A percentile compares a stretch with the other conserved stretches of the same genome.
phyloP scores from a whole-genome alignment of 495 filamentous ascomycete genomes.

The Daldinia grandis region DNA sequence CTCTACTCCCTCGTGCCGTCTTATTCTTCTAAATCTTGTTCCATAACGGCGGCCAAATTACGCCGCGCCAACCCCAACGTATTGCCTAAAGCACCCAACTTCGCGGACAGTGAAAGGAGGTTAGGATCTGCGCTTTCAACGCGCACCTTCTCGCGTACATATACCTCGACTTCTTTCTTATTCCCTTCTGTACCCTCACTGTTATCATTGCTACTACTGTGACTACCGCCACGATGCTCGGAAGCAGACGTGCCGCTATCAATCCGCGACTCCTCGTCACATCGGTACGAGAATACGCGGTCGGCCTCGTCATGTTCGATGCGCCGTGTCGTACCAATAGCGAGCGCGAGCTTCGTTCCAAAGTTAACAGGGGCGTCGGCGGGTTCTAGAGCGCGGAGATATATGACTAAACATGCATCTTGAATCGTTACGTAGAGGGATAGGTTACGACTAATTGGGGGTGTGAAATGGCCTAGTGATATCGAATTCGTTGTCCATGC shows the following conservation, averaged over 20 bases:
- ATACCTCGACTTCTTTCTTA: conserved; percentile 64
- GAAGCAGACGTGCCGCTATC: conserved; percentile 12
- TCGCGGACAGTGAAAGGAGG: conserved; percentile 85
- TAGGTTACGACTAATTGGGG: conserved; percentile 58
- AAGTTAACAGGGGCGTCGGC: conserved; percentile 59
- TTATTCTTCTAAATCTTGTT: conserved; percentile 53
- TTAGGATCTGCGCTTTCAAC: conserved; percentile 93
- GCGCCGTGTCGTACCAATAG: conserved; percentile 65
- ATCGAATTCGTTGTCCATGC: conserved; percentile 52
- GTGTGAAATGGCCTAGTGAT: conserved; percentile 52
- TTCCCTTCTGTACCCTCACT: not conserved
- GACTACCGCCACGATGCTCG: not conserved
- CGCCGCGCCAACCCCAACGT: conserved; percentile 71
- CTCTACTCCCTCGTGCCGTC: not conserved
- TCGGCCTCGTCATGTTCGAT: conserved; percentile 85
- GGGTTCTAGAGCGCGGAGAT: conserved; percentile 80
- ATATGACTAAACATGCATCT: conserved; percentile 79
- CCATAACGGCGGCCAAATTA: conserved; percentile 84
- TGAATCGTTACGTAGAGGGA: conserved; percentile 80
- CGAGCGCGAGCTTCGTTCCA: conserved; percentile 60
- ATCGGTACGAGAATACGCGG: conserved; percentile 68
- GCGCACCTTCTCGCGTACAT: conserved; percentile 86
- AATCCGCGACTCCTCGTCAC: conserved; percentile 27
- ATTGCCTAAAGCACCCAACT: conserved; percentile 82
- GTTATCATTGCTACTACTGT: no score